Evolutionary conservation across 2,329 filamentous ascomycete genomes (phyloP), one percentile per base, ranked within the genome.

Genomic region (Samsoniella hepiali): DNA sequence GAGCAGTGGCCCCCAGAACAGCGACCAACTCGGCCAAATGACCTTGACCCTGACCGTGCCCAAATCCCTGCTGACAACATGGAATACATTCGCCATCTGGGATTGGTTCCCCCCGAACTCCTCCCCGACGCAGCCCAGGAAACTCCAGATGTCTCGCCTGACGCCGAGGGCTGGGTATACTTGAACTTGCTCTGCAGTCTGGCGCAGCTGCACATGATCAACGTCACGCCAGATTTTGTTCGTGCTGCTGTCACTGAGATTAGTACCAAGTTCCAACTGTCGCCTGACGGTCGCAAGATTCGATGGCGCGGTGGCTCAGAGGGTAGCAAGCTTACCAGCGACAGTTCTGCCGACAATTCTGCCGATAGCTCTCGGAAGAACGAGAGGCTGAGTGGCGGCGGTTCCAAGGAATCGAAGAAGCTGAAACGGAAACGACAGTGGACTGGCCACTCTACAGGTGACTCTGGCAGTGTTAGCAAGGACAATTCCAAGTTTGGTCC

Each of bases 131-230:
- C 78, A 17, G 78, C 76, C 22, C 62, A 49, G 2, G 32, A 65
- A 8, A 69, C 77, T 1, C 58, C 75, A 2, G 81, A 86, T 58
- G 83, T 86, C 11, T 81, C 83, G 15, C 82, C 87, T 0, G 87
- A 89, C 62, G 80, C 81, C 0, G 87, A 92, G 32, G 90, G 90
- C 5, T 95, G 91, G 91, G 86, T 94, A 0, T 94, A 93, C 69
- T 77, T 95, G 7, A 95, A 95, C 68, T 77, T 96, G 1, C 80
- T 96, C 1, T 88, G 88, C 71, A 93, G 89, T 70, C 84, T 96
- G 79, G 91, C 92, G 0, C 91, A 96, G 74, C 78, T 96, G 22
- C 91, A 96, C 69, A 94, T 93, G 0, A 82, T 95, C 68, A 93
- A 92, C 64, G 91, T 96, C 1, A 93, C 91, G 0, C 82, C 88